Evolutionary conservation across 768 basidiomycete species (phyloP).

Genomic region (Lyophyllum semitale): DNA sequence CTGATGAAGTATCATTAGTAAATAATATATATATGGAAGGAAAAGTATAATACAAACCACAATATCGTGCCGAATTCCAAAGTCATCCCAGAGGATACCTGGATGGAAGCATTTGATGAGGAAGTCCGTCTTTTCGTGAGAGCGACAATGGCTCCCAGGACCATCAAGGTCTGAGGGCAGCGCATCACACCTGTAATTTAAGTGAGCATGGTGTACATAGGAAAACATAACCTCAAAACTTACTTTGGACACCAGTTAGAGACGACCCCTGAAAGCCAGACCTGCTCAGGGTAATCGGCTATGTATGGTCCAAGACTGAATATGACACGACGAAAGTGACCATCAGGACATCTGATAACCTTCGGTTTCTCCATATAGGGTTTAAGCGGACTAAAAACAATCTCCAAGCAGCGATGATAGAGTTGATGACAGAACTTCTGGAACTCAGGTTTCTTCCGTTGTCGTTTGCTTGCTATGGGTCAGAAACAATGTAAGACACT

Average conservation of each 20-base stretch:
- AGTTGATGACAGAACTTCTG: slow-evolving; percentile 32
- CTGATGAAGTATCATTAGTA: background rate
- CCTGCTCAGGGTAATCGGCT: slow-evolving; percentile 39
- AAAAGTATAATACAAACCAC: slow-evolving; percentile 18
- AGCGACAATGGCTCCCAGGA: slow-evolving; percentile 15
- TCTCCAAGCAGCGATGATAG: slow-evolving; percentile 27
- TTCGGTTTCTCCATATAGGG: slow-evolving; percentile 28
- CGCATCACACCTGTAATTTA: slow-evolving; percentile 19
- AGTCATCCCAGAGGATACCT: slow-evolving; percentile 24
- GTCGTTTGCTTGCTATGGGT: too few species aligned
- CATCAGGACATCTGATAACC: slow-evolving; percentile 27
- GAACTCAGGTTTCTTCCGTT: too few species aligned
- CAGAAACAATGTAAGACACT: too few species aligned
- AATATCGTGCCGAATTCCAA: slow-evolving; percentile 26
- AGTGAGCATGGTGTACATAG: slow-evolving; percentile 15
- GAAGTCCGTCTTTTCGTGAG: slow-evolving; percentile 16
- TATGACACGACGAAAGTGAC: slow-evolving; percentile 27
- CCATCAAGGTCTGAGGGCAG: slow-evolving; percentile 19
- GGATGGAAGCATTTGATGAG: slow-evolving; percentile 19
- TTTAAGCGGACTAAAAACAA: slow-evolving; percentile 22
- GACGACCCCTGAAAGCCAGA: slow-evolving; percentile 29
- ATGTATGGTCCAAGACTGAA: slow-evolving; percentile 35
- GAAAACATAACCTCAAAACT: slow-evolving; percentile 3
- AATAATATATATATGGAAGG: background rate
- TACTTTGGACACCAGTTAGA: slow-evolving; percentile 34